A percentile compares a stretch with the other conserved stretches of the same genome.
phyloP scores from a whole-genome alignment of 306 rosid species.

The Inga oerstediana region DNA sequence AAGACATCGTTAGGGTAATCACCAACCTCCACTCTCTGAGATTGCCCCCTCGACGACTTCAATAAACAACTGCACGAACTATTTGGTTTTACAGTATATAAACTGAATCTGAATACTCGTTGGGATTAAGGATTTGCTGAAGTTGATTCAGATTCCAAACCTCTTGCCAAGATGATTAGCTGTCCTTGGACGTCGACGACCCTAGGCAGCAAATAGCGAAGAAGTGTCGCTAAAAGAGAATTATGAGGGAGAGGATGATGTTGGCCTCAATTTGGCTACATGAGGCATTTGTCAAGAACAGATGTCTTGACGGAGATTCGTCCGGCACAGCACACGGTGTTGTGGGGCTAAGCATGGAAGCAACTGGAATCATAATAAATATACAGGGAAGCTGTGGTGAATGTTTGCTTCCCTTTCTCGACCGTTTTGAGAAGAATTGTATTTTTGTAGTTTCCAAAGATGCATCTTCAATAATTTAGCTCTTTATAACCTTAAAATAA shows the following conservation, averaged over 20 bases:
- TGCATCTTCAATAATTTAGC: background rate
- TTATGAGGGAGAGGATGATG: background rate
- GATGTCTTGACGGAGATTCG: slow-evolving; percentile 33
- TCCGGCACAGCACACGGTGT: slow-evolving; percentile 34
- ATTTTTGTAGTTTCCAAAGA: background rate
- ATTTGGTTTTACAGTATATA: slow-evolving; percentile 16
- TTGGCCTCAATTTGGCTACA: background rate
- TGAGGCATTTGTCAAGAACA: background rate
- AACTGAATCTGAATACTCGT: background rate
- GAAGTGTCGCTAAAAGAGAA: slow-evolving; percentile 15
- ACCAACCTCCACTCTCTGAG: slow-evolving; percentile 33
- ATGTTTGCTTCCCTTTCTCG: slow-evolving; percentile 25
- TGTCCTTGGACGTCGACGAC: slow-evolving; percentile 9
- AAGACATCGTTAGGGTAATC: slow-evolving; percentile 14
- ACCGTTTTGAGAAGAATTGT: background rate
- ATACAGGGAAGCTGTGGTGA: slow-evolving; percentile 21
- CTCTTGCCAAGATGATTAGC: slow-evolving; percentile 1
- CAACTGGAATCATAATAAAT: slow-evolving; percentile 15
- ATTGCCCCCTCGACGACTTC: slow-evolving; percentile 3
- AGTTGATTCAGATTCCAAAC: slow-evolving; percentile 28
- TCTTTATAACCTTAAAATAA: background rate
- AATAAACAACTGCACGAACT: slow-evolving; percentile 13
- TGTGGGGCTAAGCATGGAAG: slow-evolving; percentile 13
- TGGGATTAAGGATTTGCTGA: slow-evolving; percentile 9
- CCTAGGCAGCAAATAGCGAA: slow-evolving; percentile 11